A percentile compares a stretch with the other conserved stretches of the same genome.
These are phyloP conservation scores for Boletus pseudopeckii DNA, from an alignment of 768 basidiomycete species.

Conservation along the genomic window DNA sequence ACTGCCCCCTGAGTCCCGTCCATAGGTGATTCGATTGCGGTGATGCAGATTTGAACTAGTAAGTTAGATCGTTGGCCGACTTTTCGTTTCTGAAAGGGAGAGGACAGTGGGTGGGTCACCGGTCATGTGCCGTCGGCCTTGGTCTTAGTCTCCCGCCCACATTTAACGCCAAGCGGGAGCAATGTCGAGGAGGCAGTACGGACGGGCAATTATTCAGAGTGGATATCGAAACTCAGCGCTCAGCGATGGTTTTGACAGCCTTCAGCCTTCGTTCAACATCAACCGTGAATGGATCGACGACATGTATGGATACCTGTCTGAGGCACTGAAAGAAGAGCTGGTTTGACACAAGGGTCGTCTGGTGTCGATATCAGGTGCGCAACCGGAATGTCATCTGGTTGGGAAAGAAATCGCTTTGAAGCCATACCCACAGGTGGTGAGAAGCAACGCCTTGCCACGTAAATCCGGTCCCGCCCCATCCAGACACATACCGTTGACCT, in stretches of 20 bases:
- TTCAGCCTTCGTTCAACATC: slow-evolving; percentile 19
- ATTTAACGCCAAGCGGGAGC: slow-evolving; percentile 12
- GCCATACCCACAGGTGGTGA: slow-evolving; percentile 36
- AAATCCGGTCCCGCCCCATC: slow-evolving; percentile 16
- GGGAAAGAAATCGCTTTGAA: slow-evolving; percentile 1
- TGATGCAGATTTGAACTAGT: too few species aligned
- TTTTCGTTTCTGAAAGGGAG: too few species aligned
- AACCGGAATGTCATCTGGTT: not conserved
- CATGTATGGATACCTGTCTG: slow-evolving; percentile 18
- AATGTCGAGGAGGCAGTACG: slow-evolving; percentile 32
- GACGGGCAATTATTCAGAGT: slow-evolving; percentile 27
- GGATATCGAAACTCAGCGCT: slow-evolving; percentile 38
- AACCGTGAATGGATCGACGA: slow-evolving; percentile 22
- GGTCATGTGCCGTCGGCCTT: too few species aligned
- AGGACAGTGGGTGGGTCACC: too few species aligned
- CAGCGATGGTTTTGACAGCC: slow-evolving; percentile 30
- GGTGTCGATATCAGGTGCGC: slow-evolving; percentile 24
- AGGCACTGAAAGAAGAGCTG: slow-evolving; percentile 17
- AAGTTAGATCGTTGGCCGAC: too few species aligned
- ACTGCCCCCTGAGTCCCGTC: too few species aligned
- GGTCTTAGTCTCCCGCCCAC: slow-evolving; percentile 25
- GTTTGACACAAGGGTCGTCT: slow-evolving; percentile 21
- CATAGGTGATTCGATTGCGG: too few species aligned
- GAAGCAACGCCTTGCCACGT: slow-evolving; percentile 49
- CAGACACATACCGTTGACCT: not conserved